These are phyloP conservation scores for Thermothielavioides terrestris DNA, from an alignment of 495 filamentous ascomycete species.

Conservation along the genomic window DNA sequence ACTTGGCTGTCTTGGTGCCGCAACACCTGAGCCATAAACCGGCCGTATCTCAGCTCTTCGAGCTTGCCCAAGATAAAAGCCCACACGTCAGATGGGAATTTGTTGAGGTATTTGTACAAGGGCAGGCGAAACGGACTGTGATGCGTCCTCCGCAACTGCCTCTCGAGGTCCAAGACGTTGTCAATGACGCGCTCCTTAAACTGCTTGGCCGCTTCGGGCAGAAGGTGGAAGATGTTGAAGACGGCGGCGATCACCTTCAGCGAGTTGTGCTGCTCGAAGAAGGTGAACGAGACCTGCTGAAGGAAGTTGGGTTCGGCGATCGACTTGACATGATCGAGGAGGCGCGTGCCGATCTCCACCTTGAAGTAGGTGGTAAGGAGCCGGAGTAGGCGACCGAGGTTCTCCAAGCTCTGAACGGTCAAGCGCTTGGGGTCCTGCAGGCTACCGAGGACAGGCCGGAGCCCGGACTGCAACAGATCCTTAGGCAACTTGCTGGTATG, in stretches of 20 bases:
- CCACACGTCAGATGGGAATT: conserved; percentile 84
- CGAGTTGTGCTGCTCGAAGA: conserved; percentile 81
- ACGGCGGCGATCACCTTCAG: conserved; percentile 92
- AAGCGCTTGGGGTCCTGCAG: conserved; percentile 88
- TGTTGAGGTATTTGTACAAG: conserved; percentile 88
- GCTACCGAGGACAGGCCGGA: conserved; percentile 91
- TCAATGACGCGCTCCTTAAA: conserved; percentile 87
- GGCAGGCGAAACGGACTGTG: conserved; percentile 87
- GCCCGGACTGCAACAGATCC: conserved; percentile 86
- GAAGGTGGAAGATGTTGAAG: conserved; percentile 91
- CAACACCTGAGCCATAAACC: conserved; percentile 92
- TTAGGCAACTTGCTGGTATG: conserved; percentile 90
- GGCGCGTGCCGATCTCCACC: conserved; percentile 85
- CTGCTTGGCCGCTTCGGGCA: conserved; percentile 77
- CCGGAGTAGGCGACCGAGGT: conserved; percentile 77
- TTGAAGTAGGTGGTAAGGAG: conserved; percentile 98
- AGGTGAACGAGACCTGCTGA: conserved; percentile 85
- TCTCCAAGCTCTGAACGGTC: conserved; percentile 82
- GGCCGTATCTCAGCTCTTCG: conserved; percentile 74
- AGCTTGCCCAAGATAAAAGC: conserved; percentile 64
- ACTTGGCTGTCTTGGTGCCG: conserved; percentile 63
- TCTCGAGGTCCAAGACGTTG: conserved; percentile 80
- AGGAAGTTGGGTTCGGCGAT: conserved; percentile 73
- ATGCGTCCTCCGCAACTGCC: conserved; percentile 77
- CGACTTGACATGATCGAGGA: conserved; percentile 85